Evolutionary conservation across 768 basidiomycete species (phyloP).

Genomic region (Termitomyces eurrhizus): DNA sequence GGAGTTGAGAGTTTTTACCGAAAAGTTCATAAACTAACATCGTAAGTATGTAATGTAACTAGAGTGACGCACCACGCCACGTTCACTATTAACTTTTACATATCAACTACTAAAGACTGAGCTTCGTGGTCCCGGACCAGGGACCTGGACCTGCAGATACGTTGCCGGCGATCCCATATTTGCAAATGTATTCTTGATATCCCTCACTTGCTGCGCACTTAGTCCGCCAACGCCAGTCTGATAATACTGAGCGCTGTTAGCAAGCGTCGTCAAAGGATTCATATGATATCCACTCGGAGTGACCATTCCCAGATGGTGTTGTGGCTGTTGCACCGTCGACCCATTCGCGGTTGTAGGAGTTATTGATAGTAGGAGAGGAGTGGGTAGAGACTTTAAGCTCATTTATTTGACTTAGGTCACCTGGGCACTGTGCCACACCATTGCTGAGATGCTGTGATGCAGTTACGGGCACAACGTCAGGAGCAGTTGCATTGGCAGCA

Average conservation of each 20-base stretch:
- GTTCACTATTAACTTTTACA: background rate
- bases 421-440: constrained; percentile 24
- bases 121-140: constrained; percentile 13
- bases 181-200: constrained; percentile 53
- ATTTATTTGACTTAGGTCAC: constrained; percentile 17
- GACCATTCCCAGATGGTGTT: constrained; percentile 13
- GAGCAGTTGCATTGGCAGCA: background rate
- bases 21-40: constrained; percentile 1
- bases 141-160: constrained; percentile 16
- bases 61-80: background rate
- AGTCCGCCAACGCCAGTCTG: constrained; percentile 35
- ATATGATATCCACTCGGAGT: constrained; percentile 49
- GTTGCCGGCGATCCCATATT: constrained; percentile 29
- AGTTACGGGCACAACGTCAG: constrained; percentile 25
- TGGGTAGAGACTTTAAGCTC: constrained; percentile 20
- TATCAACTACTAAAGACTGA: constrained; percentile 15
- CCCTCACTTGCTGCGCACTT: constrained; percentile 57
- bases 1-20: background rate
- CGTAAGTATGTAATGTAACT: constrained; percentile 4
- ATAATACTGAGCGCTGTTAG: constrained; percentile 31
- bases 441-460: constrained; percentile 28
- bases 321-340: constrained; percentile 31
- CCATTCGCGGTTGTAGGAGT: constrained; percentile 12
- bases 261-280: constrained; percentile 31
- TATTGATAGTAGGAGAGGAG: background rate